Evolutionary conservation across 2,329 filamentous ascomycete genomes (phyloP).

Genomic region (Stemphylium lycopersici): DNA sequence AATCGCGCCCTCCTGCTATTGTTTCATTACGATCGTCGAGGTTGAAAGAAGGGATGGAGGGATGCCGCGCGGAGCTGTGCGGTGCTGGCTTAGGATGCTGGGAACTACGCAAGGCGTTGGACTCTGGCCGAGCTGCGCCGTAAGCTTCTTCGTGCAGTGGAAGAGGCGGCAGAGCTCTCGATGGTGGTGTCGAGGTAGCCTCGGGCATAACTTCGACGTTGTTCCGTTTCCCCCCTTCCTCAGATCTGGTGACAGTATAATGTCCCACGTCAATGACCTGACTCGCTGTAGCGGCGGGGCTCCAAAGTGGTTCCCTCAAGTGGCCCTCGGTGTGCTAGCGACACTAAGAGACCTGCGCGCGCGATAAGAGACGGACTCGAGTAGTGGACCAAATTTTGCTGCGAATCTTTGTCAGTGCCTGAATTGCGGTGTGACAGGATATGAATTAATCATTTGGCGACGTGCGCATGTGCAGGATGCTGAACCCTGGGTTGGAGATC

Average conservation of each 20-base stretch:
- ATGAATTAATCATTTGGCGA: slow-evolving; percentile 6
- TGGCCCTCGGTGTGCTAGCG: slow-evolving; percentile 1
- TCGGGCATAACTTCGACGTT: slow-evolving; percentile 37
- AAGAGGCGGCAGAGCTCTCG: slow-evolving; percentile 34
- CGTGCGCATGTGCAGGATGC: slow-evolving; percentile 18
- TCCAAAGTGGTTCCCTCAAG: slow-evolving; percentile 13
- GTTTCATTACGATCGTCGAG: slow-evolving; percentile 41
- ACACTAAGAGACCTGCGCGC: slow-evolving; percentile 1
- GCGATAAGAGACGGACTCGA: background rate
- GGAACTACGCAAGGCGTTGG: slow-evolving; percentile 30
- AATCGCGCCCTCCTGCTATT: slow-evolving; percentile 38
- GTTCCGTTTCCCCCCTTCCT: slow-evolving; percentile 7
- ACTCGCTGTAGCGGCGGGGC: slow-evolving; percentile 22
- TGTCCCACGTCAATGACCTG: slow-evolving; percentile 16
- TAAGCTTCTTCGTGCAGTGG: slow-evolving; percentile 26
- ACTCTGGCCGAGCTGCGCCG: slow-evolving; percentile 16
- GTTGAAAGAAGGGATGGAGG: slow-evolving; percentile 41
- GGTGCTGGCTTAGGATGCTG: slow-evolving; percentile 35
- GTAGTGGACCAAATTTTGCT: background rate
- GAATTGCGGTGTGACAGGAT: slow-evolving; percentile 18
- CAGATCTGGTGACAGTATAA: slow-evolving; percentile 10
- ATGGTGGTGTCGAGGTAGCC: slow-evolving; percentile 26
- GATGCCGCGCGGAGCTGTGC: slow-evolving; percentile 12
- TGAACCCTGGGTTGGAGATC: slow-evolving; percentile 27
- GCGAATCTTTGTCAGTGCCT: slow-evolving; percentile 19